A percentile compares a stretch with the other conserved stretches of the same genome.
These are phyloP conservation scores for Lentinus tigrinus DNA, from an alignment of 768 basidiomycete genomes.

Conservation along the genomic window DNA sequence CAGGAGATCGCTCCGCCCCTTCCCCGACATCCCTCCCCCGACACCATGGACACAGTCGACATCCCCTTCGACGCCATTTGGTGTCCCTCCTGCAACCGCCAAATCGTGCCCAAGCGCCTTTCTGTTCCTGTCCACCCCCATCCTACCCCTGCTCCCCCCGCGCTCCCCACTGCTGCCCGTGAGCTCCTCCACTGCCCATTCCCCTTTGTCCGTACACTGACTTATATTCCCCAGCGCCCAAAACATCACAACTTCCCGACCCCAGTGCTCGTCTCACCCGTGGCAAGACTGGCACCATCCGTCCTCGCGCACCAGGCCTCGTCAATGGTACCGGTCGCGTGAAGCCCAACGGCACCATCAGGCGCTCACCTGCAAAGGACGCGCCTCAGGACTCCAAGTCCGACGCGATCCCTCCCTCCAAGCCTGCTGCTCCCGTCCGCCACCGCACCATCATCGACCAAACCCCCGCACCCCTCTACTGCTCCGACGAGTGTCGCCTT, in stretches of 20 bases:
- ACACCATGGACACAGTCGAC: slow-evolving; percentile 24
- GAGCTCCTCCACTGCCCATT: slow-evolving; percentile 20
- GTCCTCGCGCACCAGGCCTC: slow-evolving; percentile 47
- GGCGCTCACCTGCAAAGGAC: slow-evolving; percentile 31
- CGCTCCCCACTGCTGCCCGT: slow-evolving; percentile 40
- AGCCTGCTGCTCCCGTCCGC: slow-evolving; percentile 39
- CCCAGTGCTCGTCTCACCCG: slow-evolving; percentile 27
- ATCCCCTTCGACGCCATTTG: slow-evolving; percentile 61
- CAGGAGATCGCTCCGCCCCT: slow-evolving; percentile 16
- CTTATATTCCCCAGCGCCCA: slow-evolving; percentile 22
- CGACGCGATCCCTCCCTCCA: slow-evolving; percentile 23
- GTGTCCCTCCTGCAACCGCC: slow-evolving; percentile 79
- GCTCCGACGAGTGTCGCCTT: slow-evolving; percentile 73
- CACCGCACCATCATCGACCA: slow-evolving; percentile 76
- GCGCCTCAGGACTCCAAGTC: slow-evolving; percentile 23
- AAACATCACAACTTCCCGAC: slow-evolving; percentile 25
- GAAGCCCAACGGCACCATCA: slow-evolving; percentile 57
- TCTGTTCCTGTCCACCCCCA: slow-evolving; percentile 44
- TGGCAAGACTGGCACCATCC: slow-evolving; percentile 36
- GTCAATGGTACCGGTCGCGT: slow-evolving; percentile 66
- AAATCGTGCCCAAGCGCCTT: slow-evolving; percentile 77
- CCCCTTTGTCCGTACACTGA: slow-evolving; percentile 7
- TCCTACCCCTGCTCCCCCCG: slow-evolving; percentile 33
- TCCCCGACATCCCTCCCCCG: slow-evolving; percentile 17
- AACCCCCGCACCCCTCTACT: slow-evolving; percentile 78